A percentile compares a stretch with the other conserved stretches of the same genome.
Conservation (phyloP, 129 eudicot genomes). For the Deinandra increscens region DNA sequence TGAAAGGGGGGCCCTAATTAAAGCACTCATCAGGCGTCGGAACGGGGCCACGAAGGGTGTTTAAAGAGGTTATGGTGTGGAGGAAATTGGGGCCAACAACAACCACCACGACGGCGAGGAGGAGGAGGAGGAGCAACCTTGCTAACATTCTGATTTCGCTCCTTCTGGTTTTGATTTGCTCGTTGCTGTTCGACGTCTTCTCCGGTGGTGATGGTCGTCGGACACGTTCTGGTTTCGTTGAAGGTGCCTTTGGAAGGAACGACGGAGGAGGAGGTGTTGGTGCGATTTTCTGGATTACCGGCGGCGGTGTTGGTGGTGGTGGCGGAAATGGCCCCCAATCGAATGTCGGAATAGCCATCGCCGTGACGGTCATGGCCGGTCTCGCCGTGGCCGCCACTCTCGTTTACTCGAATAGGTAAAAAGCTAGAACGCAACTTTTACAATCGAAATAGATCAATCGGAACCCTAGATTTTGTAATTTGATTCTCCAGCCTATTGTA, state of each 20-base stretch:
- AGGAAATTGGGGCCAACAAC: conserved; percentile 30
- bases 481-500: conserved; percentile 10
- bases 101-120: too few relatives aligned
- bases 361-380: conserved; percentile 70
- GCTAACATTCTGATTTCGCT: conserved; percentile 18
- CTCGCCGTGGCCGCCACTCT: conserved; percentile 61
- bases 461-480: conserved; percentile 27
- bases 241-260: conserved; percentile 42
- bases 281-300: conserved; percentile 37
- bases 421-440: conserved; percentile 13
- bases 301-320: conserved; percentile 29
- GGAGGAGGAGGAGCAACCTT: conserved; percentile 26
- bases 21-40: neutral
- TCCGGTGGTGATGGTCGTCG: conserved; percentile 60
- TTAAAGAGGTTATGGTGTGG: conserved; percentile 43
- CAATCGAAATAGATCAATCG: conserved; percentile 27
- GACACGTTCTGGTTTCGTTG: conserved; percentile 33
- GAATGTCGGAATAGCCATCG: conserved; percentile 58
- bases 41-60: neutral
- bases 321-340: conserved; percentile 29
- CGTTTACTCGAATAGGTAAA: conserved; percentile 56
- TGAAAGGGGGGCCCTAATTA: neutral
- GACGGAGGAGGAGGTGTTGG: conserved; percentile 46
- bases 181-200: conserved; percentile 49
- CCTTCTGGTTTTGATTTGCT: conserved; percentile 17